These are phyloP conservation scores for Lentithecium fluviatile DNA, from an alignment of 495 filamentous ascomycete genomes.

Conservation along the genomic window DNA sequence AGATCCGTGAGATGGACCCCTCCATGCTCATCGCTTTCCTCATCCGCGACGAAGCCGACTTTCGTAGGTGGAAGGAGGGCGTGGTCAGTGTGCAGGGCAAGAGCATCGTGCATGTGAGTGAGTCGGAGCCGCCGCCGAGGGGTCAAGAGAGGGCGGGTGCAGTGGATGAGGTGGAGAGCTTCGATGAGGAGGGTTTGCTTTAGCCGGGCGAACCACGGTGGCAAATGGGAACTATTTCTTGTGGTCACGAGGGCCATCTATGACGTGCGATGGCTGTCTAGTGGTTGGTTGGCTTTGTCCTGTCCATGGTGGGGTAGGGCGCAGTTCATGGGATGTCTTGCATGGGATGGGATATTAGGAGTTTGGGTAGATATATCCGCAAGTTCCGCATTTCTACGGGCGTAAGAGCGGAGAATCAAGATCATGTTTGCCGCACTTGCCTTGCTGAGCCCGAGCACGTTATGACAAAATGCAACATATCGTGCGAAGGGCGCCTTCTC, in stretches of 20 bases:
- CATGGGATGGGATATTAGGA: slow-evolving; percentile 1
- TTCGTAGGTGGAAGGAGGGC: slow-evolving; percentile 72
- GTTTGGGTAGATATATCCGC: slow-evolving; percentile 11
- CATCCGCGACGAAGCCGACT: slow-evolving; percentile 78
- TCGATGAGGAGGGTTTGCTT: slow-evolving; percentile 49
- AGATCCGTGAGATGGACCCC: slow-evolving; percentile 92
- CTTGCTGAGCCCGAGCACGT: too few relatives aligned
- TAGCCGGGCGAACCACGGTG: background rate
- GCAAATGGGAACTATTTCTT: too few relatives aligned
- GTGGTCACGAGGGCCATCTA: too few relatives aligned
- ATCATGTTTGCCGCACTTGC: background rate
- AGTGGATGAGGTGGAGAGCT: slow-evolving; percentile 83
- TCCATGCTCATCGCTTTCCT: slow-evolving; percentile 99
- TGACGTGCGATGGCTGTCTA: too few relatives aligned
- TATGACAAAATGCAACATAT: too few relatives aligned
- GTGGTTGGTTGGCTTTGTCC: too few relatives aligned
- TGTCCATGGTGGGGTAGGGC: too few relatives aligned
- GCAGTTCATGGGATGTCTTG: too few relatives aligned
- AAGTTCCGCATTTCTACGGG: slow-evolving; percentile 9
- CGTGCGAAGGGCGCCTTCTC: too few relatives aligned
- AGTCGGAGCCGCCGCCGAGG: slow-evolving; percentile 59
- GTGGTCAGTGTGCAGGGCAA: slow-evolving; percentile 73
- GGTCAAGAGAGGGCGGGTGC: slow-evolving; percentile 64
- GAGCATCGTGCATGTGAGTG: slow-evolving; percentile 76
- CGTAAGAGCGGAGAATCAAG: background rate